Conservation (phyloP, 208 protist genomes). For the Phytomonas sp. region DNA sequence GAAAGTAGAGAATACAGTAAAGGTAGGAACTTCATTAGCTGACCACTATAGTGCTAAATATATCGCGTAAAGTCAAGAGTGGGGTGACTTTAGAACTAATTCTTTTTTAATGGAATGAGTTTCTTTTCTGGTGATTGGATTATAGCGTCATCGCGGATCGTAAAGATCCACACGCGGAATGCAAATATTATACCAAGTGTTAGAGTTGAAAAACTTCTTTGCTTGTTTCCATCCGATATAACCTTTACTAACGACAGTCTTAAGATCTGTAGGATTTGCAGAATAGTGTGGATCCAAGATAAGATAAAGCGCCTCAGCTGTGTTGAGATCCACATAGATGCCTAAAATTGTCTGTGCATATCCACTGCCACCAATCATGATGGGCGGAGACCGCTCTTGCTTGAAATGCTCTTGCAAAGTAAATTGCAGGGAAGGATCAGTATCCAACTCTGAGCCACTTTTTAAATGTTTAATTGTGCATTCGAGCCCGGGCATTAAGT, state of each 20-base stretch:
- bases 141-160: conserved; percentile 41
- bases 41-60: background rate
- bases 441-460: conserved; percentile 73
- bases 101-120: background rate
- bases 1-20: background rate
- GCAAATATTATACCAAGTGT: conserved; percentile 93
- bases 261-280: conserved; percentile 56
- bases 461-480: conserved; percentile 85
- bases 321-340: conserved; percentile 79
- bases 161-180: conserved; percentile 62
- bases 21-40: background rate
- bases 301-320: conserved; percentile 75
- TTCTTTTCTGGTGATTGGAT: background rate
- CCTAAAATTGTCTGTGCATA: conserved; percentile 93
- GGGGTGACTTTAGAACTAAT: background rate
- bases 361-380: conserved; percentile 95
- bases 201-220: conserved; percentile 70
- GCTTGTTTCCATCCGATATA: conserved; percentile 88
- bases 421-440: conserved; percentile 51
- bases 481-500: conserved; percentile 60
- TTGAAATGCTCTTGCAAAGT: conserved; percentile 83
- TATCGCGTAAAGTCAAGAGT: background rate
- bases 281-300: conserved; percentile 94
- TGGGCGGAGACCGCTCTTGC: conserved; percentile 58
- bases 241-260: conserved; percentile 77